These are phyloP conservation scores for Linnemannia hyalina DNA, from an alignment of 192 early-diverging fungal species.

Conservation along the genomic window DNA sequence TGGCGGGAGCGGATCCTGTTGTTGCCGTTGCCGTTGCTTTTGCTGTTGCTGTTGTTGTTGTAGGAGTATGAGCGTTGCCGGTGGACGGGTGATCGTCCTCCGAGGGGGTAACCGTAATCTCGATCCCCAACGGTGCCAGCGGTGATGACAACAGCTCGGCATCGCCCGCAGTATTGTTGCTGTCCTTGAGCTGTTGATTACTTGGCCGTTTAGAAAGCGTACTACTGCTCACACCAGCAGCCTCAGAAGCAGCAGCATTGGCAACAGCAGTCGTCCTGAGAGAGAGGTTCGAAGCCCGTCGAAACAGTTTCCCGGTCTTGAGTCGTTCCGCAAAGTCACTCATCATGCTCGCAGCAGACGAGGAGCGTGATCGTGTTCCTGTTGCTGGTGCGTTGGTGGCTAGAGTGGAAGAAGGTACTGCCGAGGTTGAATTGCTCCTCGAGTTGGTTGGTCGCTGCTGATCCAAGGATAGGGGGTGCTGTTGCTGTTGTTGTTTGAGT, in stretches of 20 bases:
- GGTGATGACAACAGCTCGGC: background rate
- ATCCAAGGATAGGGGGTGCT: background rate
- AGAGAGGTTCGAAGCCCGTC: conserved; percentile 12
- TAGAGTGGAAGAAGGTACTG: conserved; percentile 2
- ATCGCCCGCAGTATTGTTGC: background rate
- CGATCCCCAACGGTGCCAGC: conserved; percentile 16
- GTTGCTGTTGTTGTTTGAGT: background rate
- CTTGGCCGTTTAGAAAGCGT: background rate
- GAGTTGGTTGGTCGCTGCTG: conserved; percentile 17
- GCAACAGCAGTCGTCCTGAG: background rate
- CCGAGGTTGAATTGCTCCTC: conserved; percentile 17
- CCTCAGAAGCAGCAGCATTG: background rate
- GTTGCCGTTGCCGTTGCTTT: background rate
- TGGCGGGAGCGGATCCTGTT: background rate
- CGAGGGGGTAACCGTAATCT: conserved; percentile 27
- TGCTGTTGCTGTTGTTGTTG: background rate
- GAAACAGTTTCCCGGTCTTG: conserved; percentile 36
- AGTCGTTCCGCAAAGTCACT: conserved; percentile 48
- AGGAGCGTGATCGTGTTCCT: conserved; percentile 31
- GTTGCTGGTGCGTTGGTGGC: conserved; percentile 5
- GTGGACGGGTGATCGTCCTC: conserved; percentile 40
- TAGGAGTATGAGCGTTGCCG: background rate
- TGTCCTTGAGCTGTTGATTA: background rate
- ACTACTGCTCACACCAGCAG: background rate
- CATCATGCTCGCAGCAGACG: conserved; percentile 46